A percentile compares a stretch with the other conserved stretches of the same genome.
Evolutionary conservation across 2,329 filamentous ascomycete genomes (phyloP).

Genomic region (Colletotrichum neosansevieriae): DNA sequence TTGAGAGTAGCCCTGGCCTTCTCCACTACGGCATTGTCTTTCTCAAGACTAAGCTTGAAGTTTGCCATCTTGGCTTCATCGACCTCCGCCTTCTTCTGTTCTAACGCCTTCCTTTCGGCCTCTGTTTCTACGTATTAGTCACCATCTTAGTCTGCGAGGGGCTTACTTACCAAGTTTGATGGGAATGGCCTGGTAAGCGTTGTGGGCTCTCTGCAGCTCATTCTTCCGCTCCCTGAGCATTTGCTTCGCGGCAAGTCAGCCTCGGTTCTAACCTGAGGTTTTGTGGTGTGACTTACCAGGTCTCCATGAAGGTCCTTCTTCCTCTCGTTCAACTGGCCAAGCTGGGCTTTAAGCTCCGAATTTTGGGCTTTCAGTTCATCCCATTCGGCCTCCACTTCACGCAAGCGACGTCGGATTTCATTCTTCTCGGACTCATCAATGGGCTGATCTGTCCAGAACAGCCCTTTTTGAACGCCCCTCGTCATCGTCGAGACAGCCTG

Average conservation of each 20-base stretch:
- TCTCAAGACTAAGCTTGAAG: constrained; percentile 62
- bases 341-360: constrained; percentile 55
- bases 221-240: constrained; percentile 72
- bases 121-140: constrained; percentile 27
- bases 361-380: constrained; percentile 58
- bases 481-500: constrained; percentile 78
- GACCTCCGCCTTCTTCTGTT: constrained; percentile 56
- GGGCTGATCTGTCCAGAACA: constrained; percentile 81
- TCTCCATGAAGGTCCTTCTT: constrained; percentile 40
- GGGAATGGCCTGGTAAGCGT: constrained; percentile 75
- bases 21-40: constrained; percentile 66
- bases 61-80: constrained; percentile 59
- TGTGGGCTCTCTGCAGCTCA: constrained; percentile 73
- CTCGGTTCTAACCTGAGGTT: neutral
- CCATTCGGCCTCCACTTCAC: constrained; percentile 56
- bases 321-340: constrained; percentile 46
- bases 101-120: constrained; percentile 49
- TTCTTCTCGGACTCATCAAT: constrained; percentile 75
- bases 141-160: neutral
- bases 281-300: constrained; percentile 47
- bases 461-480: constrained; percentile 69
- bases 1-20: constrained; percentile 66
- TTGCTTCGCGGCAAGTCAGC: constrained; percentile 52
- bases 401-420: constrained; percentile 67
- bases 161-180: constrained; percentile 73